Evolutionary conservation across 495 filamentous ascomycete species (phyloP).

Genomic region (Hyaloscypha finlandica): DNA sequence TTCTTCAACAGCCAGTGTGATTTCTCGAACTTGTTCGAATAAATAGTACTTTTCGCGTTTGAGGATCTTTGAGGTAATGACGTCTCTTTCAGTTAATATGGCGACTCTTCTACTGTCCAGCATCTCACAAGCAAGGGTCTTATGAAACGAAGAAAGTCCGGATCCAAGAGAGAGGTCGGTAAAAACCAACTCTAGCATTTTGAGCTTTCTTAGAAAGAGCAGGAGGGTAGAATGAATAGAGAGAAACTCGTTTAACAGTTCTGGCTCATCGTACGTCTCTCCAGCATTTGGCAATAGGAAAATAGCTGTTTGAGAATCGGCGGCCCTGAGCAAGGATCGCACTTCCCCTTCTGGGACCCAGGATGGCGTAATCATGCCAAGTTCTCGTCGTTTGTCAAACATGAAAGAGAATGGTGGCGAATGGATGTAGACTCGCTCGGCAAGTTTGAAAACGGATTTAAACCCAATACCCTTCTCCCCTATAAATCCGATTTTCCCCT

Average conservation of each 20-base stretch:
- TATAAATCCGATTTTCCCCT: slow-evolving; percentile 32
- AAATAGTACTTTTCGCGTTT: background rate
- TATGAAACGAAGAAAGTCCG: background rate
- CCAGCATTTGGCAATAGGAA: background rate
- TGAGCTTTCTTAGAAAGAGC: slow-evolving; percentile 1
- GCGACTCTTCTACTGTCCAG: background rate
- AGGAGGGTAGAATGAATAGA: background rate
- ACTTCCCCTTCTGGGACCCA: slow-evolving; percentile 12
- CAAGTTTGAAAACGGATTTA: slow-evolving; percentile 50
- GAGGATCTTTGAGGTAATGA: background rate
- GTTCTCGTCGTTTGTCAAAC: slow-evolving; percentile 34
- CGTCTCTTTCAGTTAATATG: background rate
- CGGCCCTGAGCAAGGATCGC: background rate
- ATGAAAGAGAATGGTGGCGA: slow-evolving; percentile 44
- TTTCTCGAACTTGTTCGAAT: background rate
- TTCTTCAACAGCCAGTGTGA: background rate
- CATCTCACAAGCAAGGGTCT: background rate
- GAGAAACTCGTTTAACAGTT: background rate
- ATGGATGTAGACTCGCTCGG: slow-evolving; percentile 41
- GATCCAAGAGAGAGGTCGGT: background rate
- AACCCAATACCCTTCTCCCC: slow-evolving; percentile 54
- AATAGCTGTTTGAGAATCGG: background rate
- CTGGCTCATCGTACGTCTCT: background rate
- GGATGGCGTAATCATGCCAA: slow-evolving; percentile 38
- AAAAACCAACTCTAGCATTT: background rate